Conservation (phyloP, 352 stramenopile species). For the Lagenidium sp. region DNA sequence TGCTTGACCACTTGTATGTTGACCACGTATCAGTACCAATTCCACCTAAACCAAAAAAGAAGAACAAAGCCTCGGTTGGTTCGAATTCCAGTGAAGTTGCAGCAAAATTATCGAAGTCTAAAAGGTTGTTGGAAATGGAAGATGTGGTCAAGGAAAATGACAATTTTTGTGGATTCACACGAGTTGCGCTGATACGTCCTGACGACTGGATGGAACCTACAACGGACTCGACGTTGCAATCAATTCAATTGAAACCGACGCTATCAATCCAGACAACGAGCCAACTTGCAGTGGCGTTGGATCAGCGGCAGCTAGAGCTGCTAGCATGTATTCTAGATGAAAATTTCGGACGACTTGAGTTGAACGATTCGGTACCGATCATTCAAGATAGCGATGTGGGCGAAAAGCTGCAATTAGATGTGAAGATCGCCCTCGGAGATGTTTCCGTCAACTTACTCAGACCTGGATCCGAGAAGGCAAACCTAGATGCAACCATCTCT, state of each 20-base stretch:
- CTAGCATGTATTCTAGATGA: slow-evolving; percentile 49
- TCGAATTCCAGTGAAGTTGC: too few relatives aligned
- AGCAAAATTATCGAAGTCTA: slow-evolving; percentile 1
- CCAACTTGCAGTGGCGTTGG: slow-evolving; percentile 13
- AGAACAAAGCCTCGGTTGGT: slow-evolving; percentile 3
- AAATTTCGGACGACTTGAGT: slow-evolving; percentile 32
- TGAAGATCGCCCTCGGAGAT: slow-evolving; percentile 37
- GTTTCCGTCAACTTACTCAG: slow-evolving; percentile 26
- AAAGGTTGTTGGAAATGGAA: slow-evolving; percentile 27
- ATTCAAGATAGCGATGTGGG: too few relatives aligned
- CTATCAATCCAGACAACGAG: slow-evolving; percentile 8
- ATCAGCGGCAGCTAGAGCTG: slow-evolving; percentile 57
- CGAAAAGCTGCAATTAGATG: slow-evolving; percentile 31
- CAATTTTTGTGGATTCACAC: slow-evolving; percentile 32
- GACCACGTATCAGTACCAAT: slow-evolving; percentile 38
- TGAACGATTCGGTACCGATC: too few relatives aligned
- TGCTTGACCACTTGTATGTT: slow-evolving; percentile 26
- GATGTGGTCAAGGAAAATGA: slow-evolving; percentile 42
- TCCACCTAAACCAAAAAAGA: slow-evolving; percentile 10
- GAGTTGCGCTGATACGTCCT: slow-evolving; percentile 20
- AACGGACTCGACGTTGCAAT: neutral
- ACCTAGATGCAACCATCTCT: slow-evolving; percentile 3
- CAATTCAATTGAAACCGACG: neutral
- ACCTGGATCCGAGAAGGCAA: too few relatives aligned
- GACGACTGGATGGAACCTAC: slow-evolving; percentile 22